Evolutionary conservation across 768 basidiomycete species (phyloP).

Genomic region (Lactarius trivialis): DNA sequence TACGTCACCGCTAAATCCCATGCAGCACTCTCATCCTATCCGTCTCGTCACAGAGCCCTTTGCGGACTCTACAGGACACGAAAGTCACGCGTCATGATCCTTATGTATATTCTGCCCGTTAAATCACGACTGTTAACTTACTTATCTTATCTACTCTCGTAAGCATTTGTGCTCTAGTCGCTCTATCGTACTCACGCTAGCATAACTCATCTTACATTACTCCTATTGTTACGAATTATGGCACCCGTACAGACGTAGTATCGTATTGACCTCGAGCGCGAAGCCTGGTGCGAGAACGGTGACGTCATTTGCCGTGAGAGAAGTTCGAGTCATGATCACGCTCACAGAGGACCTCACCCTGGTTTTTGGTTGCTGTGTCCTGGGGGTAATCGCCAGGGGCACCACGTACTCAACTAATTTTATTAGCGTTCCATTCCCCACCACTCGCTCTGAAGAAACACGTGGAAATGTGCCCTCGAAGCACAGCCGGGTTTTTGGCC

Average conservation of each 20-base stretch:
- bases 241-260: neutral
- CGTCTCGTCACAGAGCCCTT: constrained; percentile 52
- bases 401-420: too few relatives aligned
- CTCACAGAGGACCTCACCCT: neutral
- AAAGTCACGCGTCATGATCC: neutral
- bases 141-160: neutral
- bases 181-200: neutral
- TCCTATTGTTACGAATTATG: neutral
- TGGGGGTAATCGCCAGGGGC: too few relatives aligned
- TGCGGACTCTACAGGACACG: neutral
- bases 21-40: constrained; percentile 45
- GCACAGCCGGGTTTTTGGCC: too few relatives aligned
- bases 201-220: neutral
- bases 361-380: neutral
- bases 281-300: too few relatives aligned
- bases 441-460: too few relatives aligned
- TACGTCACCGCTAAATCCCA: constrained; percentile 33
- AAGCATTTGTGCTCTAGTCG: neutral
- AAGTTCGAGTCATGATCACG: neutral
- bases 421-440: too few relatives aligned
- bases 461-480: too few relatives aligned
- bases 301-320: neutral
- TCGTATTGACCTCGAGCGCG: too few relatives aligned
- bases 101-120: neutral
- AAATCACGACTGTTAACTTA: neutral